phyloP scores from a whole-genome alignment of 768 basidiomycete genomes.

The Trametes sanguinea region DNA sequence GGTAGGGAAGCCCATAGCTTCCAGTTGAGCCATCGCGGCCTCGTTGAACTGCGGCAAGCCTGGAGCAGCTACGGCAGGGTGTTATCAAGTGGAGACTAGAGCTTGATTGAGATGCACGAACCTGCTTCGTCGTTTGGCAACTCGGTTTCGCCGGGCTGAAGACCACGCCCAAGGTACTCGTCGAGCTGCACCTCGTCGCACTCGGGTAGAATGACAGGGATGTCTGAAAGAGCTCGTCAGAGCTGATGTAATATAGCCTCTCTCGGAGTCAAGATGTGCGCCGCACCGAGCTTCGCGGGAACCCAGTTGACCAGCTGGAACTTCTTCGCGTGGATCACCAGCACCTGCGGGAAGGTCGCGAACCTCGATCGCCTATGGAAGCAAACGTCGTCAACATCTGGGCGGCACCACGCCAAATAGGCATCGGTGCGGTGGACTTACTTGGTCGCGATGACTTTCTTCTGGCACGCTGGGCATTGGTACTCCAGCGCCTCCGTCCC shows the following conservation, averaged over 20 bases:
- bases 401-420: neutral
- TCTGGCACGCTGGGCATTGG: slow-evolving; percentile 71
- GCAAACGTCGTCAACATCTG: neutral
- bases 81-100: too few relatives aligned
- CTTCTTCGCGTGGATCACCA: slow-evolving; percentile 90
- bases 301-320: slow-evolving; percentile 98
- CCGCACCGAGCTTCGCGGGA: slow-evolving; percentile 85
- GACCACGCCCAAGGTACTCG: slow-evolving; percentile 66
- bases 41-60: slow-evolving; percentile 69
- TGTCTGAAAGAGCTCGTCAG: slow-evolving; percentile 51
- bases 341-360: slow-evolving; percentile 83
- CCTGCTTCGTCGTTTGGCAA: slow-evolving; percentile 57
- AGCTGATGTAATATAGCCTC: too few relatives aligned
- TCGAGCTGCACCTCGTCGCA: slow-evolving; percentile 62
- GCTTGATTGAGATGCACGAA: too few relatives aligned
- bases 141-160: slow-evolving; percentile 57
- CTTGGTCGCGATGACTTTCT: slow-evolving; percentile 72
- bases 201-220: slow-evolving; percentile 74
- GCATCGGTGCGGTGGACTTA: slow-evolving; percentile 62
- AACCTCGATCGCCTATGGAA: slow-evolving; percentile 68
- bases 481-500: slow-evolving; percentile 76
- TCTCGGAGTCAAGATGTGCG: neutral
- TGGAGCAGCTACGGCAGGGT: slow-evolving; percentile 29
- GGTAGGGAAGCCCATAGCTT: slow-evolving; percentile 89
- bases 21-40: slow-evolving; percentile 71